Conservation (phyloP, 768 basidiomycete species). For the Xerocomellus amylosporus region DNA sequence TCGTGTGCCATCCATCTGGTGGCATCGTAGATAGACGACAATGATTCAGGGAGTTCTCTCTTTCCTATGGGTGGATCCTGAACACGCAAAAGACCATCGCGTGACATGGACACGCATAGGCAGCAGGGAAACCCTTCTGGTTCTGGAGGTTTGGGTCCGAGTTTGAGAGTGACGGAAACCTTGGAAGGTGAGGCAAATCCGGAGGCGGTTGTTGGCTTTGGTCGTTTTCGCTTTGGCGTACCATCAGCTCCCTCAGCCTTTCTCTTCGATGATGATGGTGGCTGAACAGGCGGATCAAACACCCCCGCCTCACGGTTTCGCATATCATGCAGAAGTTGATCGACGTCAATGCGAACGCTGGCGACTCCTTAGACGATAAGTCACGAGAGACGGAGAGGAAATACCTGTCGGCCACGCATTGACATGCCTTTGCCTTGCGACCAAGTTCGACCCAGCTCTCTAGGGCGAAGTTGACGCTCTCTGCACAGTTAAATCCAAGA, state of each 20-base stretch:
- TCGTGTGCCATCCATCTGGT: conserved; percentile 76
- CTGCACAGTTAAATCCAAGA: conserved; percentile 92
- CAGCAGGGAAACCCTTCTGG: conserved; percentile 63
- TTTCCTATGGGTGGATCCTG: conserved; percentile 61
- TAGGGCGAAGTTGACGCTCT: conserved; percentile 94
- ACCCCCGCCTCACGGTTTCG: conserved; percentile 57
- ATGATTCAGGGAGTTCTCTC: conserved; percentile 47
- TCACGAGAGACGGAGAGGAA: conserved; percentile 2
- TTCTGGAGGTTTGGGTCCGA: conserved; percentile 60
- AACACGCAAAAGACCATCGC: conserved; percentile 59
- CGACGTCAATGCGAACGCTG: conserved; percentile 93
- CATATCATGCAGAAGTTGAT: conserved; percentile 74
- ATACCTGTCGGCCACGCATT: conserved; percentile 73
- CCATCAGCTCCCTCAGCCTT: conserved; percentile 36
- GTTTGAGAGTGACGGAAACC: conserved; percentile 60
- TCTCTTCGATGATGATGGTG: conserved; percentile 34
- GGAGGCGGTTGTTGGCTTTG: conserved; percentile 10
- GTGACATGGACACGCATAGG: conserved; percentile 55
- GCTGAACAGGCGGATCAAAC: conserved; percentile 5
- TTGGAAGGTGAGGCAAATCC: conserved; percentile 30
- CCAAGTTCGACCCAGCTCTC: conserved; percentile 93
- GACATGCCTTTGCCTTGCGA: conserved; percentile 70
- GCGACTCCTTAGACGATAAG: conserved; percentile 6
- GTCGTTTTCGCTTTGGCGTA: conserved; percentile 26
- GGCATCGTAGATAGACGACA: conserved; percentile 20